These are phyloP conservation scores for Vinca minor DNA, from an alignment of 257 asterid species.

Conservation along the genomic window DNA sequence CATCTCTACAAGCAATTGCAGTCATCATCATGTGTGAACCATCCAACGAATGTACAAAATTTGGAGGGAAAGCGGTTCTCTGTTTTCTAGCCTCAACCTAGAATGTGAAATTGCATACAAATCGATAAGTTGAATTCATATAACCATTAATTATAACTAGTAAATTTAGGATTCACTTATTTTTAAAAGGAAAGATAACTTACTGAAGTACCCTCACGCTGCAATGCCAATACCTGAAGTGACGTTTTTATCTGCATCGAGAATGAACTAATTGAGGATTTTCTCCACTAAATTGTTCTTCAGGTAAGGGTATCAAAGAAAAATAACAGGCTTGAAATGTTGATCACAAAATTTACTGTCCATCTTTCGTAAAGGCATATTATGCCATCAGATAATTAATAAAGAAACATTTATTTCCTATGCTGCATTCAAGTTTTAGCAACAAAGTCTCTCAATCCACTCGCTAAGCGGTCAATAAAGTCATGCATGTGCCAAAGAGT, in stretches of 20 bases:
- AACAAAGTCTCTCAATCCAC: not conserved
- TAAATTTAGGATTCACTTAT: not conserved
- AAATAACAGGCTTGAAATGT: not conserved
- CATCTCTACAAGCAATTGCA: slow-evolving; percentile 87
- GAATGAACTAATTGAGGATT: slow-evolving; percentile 11
- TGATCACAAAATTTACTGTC: not conserved
- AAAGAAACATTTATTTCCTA: not conserved
- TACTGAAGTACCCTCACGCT: slow-evolving; percentile 68
- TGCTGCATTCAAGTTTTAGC: not conserved
- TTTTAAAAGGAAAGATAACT: slow-evolving; percentile 19
- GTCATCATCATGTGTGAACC: slow-evolving; percentile 99
- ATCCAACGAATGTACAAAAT: slow-evolving; percentile 90
- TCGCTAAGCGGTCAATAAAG: not conserved
- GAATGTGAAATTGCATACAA: slow-evolving; percentile 9
- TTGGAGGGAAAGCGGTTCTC: slow-evolving; percentile 95
- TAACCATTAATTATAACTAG: not conserved
- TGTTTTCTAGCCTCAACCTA: slow-evolving; percentile 85
- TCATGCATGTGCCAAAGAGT: slow-evolving; percentile 1
- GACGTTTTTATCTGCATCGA: slow-evolving; percentile 77
- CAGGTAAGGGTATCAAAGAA: not conserved
- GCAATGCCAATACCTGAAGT: slow-evolving; percentile 84
- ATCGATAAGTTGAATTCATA: not conserved
- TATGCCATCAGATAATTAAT: not conserved
- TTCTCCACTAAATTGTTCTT: slow-evolving; percentile 4
- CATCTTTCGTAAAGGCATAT: not conserved